phyloP scores from a whole-genome alignment of 192 early-diverging fungal genomes.

The Phlyctochytrium arcticum region DNA sequence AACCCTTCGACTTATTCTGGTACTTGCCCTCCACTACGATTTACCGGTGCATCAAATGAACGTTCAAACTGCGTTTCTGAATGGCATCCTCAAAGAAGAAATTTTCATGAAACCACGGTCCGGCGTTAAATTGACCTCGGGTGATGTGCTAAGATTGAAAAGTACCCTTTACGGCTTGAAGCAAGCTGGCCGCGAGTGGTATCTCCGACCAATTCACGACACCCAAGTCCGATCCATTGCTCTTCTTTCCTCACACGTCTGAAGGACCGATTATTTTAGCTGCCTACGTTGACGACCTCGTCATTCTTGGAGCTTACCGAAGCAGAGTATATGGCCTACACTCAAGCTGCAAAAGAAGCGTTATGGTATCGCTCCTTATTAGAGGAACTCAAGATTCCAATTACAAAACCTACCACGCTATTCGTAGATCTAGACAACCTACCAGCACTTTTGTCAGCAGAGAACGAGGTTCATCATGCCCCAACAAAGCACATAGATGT shows the following conservation, averaged over 20 bases:
- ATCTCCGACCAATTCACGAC: too few relatives aligned
- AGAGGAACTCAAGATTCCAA: too few relatives aligned
- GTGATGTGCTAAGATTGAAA: neutral
- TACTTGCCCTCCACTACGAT: slow-evolving; percentile 4
- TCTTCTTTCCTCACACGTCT: too few relatives aligned
- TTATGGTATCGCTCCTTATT: slow-evolving; percentile 3
- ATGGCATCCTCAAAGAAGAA: slow-evolving; percentile 13
- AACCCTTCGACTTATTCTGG: slow-evolving; percentile 14
- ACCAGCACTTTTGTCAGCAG: too few relatives aligned
- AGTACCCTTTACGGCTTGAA: slow-evolving; percentile 10
- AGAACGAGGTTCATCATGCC: too few relatives aligned
- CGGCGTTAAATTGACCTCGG: slow-evolving; percentile 15
- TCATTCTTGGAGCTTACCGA: slow-evolving; percentile 15
- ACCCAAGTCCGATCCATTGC: too few relatives aligned
- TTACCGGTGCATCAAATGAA: slow-evolving; percentile 25
- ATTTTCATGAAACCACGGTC: slow-evolving; percentile 29
- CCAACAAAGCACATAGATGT: too few relatives aligned
- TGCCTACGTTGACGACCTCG: slow-evolving; percentile 37
- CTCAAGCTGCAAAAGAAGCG: neutral
- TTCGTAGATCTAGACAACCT: too few relatives aligned
- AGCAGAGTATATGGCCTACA: slow-evolving; percentile 12
- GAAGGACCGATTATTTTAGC: slow-evolving; percentile 5
- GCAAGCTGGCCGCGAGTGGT: neutral
- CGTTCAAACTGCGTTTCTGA: slow-evolving; percentile 28
- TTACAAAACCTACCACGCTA: too few relatives aligned